phyloP scores from a whole-genome alignment of 805 yeast genomes.

The Metschnikowia anglica region DNA sequence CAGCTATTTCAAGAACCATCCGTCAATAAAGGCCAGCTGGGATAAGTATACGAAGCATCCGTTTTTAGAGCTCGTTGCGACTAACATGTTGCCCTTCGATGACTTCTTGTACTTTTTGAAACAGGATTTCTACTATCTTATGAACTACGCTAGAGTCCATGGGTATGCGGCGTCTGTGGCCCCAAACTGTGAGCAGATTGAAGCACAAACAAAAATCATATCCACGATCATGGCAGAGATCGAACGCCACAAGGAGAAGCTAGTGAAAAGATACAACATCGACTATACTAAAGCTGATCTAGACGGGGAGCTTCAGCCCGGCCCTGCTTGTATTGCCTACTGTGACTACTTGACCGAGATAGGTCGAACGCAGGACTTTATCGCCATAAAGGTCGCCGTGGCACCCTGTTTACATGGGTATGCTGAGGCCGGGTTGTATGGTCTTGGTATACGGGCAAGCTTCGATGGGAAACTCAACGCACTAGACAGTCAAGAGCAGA shows the following conservation, averaged over 20 bases:
- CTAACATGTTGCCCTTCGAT: slow-evolving; percentile 47
- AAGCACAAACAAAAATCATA: slow-evolving; percentile 51
- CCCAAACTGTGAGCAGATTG: slow-evolving; percentile 51
- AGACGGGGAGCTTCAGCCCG: slow-evolving; percentile 48
- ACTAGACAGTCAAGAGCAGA: slow-evolving; percentile 17
- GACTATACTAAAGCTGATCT: slow-evolving; percentile 37
- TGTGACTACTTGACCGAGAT: slow-evolving; percentile 57
- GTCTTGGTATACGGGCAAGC: slow-evolving; percentile 20
- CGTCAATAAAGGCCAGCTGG: slow-evolving; percentile 58
- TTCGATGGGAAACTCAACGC: slow-evolving; percentile 24
- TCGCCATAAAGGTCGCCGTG: slow-evolving; percentile 64
- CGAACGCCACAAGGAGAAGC: slow-evolving; percentile 51
- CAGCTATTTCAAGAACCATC: slow-evolving; percentile 55
- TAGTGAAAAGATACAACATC: slow-evolving; percentile 42
- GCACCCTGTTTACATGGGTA: slow-evolving; percentile 80
- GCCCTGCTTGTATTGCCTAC: slow-evolving; percentile 59
- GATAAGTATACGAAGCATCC: slow-evolving; percentile 56
- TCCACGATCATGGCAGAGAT: slow-evolving; percentile 55
- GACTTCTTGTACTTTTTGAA: slow-evolving; percentile 54
- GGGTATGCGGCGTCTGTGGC: slow-evolving; percentile 63
- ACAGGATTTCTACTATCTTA: slow-evolving; percentile 69
- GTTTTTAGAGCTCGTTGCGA: slow-evolving; percentile 55
- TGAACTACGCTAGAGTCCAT: slow-evolving; percentile 67
- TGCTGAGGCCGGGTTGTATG: slow-evolving; percentile 51
- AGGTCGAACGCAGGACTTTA: slow-evolving; percentile 55